These are phyloP conservation scores for Aspergillus sclerotialis DNA, from an alignment of 2,329 filamentous ascomycete genomes.

Conservation along the genomic window DNA sequence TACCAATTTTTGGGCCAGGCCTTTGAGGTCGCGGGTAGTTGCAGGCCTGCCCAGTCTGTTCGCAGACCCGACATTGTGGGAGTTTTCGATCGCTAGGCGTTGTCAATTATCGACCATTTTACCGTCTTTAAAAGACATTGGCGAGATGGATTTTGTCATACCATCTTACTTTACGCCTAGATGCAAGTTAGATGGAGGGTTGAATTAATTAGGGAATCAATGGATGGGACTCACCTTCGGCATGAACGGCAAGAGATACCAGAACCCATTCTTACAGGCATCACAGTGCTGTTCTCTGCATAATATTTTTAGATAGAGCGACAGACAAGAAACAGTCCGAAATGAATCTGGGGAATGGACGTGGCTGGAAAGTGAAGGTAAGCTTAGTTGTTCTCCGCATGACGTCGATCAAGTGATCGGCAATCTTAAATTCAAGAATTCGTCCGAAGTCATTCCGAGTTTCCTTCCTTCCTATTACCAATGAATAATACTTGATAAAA, in stretches of 20 bases:
- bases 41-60: conserved; percentile 13
- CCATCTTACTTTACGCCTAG: conserved; percentile 2
- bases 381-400: no score
- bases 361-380: no score
- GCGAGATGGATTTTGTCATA: background rate
- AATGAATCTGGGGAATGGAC: no score
- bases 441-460: conserved; percentile 1
- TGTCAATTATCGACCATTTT: background rate
- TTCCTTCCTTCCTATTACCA: no score
- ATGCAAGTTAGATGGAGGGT: background rate
- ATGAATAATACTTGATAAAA: no score
- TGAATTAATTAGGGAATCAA: background rate
- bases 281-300: no score
- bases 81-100: background rate
- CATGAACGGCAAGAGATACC: background rate
- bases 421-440: background rate
- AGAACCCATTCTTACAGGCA: background rate
- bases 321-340: no score
- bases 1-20: conserved; percentile 24
- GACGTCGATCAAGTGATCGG: background rate
- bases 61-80: conserved; percentile 13
- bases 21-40: conserved; percentile 19
- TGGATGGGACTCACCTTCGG: background rate
- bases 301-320: no score
- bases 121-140: background rate